phyloP scores from a whole-genome alignment of 148 eudicot species.

The Arbutus unedo region DNA sequence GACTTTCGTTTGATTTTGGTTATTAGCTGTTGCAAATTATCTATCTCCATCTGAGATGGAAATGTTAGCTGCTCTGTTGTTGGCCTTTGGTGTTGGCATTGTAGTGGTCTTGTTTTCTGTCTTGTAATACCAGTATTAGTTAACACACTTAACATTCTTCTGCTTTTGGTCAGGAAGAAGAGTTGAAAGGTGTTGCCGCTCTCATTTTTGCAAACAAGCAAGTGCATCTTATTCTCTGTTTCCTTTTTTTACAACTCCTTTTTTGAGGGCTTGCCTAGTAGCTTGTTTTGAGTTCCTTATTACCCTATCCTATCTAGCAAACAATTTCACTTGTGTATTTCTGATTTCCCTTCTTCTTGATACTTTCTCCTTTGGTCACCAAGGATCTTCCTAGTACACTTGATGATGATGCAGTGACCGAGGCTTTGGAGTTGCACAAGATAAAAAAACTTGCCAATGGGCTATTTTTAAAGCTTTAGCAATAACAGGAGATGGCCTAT shows the following conservation, averaged over 20 bases:
- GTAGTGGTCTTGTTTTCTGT: background rate
- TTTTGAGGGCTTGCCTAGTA: too few species aligned
- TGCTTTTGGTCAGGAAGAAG: slow-evolving; percentile 77
- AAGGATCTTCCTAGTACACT: slow-evolving; percentile 99
- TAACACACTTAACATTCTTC: background rate
- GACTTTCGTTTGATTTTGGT: background rate
- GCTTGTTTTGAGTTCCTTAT: too few species aligned
- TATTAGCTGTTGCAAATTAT: background rate
- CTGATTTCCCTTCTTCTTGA: background rate
- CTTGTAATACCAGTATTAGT: background rate
- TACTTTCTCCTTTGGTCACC: background rate
- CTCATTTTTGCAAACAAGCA: slow-evolving; percentile 95
- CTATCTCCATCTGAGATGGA: background rate
- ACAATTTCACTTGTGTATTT: background rate
- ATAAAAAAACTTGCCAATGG: slow-evolving; percentile 89
- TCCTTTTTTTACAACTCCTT: background rate
- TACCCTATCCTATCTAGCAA: too few species aligned
- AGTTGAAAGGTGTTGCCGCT: slow-evolving; percentile 89
- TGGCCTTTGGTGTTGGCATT: background rate
- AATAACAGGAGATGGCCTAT: slow-evolving; percentile 92
- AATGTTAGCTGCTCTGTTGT: background rate
- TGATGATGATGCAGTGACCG: slow-evolving; percentile 90
- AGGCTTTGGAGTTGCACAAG: slow-evolving; percentile 91
- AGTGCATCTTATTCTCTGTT: slow-evolving; percentile 36
- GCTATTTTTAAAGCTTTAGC: slow-evolving; percentile 95